phyloP scores from a whole-genome alignment of 179 eudicot species.

The Silene coronaria region DNA sequence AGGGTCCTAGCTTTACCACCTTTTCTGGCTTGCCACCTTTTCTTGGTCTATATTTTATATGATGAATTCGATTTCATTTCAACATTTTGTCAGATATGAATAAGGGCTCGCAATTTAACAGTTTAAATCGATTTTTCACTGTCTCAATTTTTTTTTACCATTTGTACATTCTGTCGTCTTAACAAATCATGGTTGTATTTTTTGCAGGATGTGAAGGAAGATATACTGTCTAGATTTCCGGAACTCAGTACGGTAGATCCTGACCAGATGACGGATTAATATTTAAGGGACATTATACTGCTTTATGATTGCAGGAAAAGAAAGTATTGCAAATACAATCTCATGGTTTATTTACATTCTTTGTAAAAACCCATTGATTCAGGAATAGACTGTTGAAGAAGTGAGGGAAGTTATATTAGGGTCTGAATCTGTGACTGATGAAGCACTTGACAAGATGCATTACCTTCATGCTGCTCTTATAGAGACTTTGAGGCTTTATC shows the following conservation, averaged over 20 bases:
- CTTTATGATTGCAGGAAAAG: constrained; percentile 73
- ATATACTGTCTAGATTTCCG: constrained; percentile 57
- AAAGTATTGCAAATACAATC: constrained; percentile 53
- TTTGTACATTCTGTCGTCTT: background rate
- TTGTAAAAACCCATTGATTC: constrained; percentile 45
- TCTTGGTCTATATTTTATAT: no score
- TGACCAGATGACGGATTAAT: constrained; percentile 40
- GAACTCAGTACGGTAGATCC: constrained; percentile 45
- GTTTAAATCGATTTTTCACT: no score
- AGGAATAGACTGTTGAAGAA: constrained; percentile 53
- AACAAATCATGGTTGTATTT: background rate
- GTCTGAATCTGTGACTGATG: constrained; percentile 32
- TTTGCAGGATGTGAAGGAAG: constrained; percentile 31
- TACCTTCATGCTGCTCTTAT: constrained; percentile 68
- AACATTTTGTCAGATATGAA: constrained; percentile 12
- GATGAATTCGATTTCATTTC: no score
- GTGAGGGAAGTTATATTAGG: constrained; percentile 20
- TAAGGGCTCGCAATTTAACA: background rate
- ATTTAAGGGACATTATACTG: constrained; percentile 57
- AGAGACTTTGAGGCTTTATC: constrained; percentile 70
- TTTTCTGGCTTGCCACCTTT: no score
- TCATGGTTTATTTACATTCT: constrained; percentile 61
- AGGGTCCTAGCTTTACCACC: no score
- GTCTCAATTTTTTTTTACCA: no score
- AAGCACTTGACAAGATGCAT: constrained; percentile 54